Evolutionary conservation across 2,329 filamentous ascomycete genomes (phyloP).

Genomic region (Pseudocercospora fijiensis): DNA sequence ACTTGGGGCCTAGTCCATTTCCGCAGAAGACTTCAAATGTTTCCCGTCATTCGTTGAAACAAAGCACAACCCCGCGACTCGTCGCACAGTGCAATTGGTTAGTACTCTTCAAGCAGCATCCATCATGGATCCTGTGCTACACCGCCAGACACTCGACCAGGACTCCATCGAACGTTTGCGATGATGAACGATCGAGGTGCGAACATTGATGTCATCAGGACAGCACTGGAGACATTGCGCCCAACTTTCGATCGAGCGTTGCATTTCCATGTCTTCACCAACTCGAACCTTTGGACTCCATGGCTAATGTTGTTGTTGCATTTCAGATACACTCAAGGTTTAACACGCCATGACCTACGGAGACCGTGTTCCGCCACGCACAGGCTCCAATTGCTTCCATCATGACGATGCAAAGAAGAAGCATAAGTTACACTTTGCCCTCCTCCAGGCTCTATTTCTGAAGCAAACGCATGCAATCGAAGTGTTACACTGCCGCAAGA

Average conservation of each 20-base stretch:
- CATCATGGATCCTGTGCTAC: not conserved
- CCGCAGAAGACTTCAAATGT: not conserved
- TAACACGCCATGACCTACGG: slow-evolving; percentile 5
- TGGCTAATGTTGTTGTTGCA: not conserved
- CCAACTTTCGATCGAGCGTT: not conserved
- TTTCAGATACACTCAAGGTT: slow-evolving; percentile 5
- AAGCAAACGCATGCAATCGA: not conserved
- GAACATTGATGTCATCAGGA: not conserved
- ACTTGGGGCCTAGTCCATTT: not conserved
- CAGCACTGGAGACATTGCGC: not conserved
- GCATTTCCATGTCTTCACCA: not conserved
- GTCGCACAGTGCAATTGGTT: not conserved
- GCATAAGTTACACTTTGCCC: not conserved
- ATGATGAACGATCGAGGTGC: not conserved
- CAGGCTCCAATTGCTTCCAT: not conserved
- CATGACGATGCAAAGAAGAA: not conserved
- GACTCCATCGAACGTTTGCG: not conserved
- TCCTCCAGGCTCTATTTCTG: not conserved
- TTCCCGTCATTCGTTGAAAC: not conserved
- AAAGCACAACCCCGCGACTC: not conserved
- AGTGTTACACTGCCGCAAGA: not conserved
- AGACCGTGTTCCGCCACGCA: not conserved
- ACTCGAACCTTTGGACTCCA: not conserved
- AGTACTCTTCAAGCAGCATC: not conserved
- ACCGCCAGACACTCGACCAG: not conserved